These are phyloP conservation scores for Ettlia oleoabundans DNA, from an alignment of 139 green algal genomes.

Conservation along the genomic window DNA sequence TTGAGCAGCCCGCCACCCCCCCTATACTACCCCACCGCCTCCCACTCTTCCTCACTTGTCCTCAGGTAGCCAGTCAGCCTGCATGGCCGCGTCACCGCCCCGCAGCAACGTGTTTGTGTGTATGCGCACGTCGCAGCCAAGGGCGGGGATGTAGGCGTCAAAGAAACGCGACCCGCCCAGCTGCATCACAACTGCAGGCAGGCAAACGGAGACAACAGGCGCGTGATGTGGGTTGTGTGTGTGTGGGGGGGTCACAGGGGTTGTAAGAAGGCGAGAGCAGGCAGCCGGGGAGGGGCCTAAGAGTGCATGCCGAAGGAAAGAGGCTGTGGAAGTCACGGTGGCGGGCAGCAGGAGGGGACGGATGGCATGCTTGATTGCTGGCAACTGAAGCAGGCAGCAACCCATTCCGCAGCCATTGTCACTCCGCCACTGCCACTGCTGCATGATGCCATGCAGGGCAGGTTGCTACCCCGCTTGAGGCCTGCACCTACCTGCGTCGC, in stretches of 20 bases:
- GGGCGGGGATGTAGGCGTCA: slow-evolving; percentile 75
- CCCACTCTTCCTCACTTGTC: neutral
- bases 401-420: too few relatives aligned
- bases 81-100: slow-evolving; percentile 14
- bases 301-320: too few relatives aligned
- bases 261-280: neutral
- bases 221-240: too few relatives aligned
- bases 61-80: slow-evolving; percentile 13
- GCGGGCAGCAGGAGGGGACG: too few relatives aligned
- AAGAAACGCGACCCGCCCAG: slow-evolving; percentile 80
- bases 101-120: slow-evolving; percentile 44
- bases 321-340: too few relatives aligned
- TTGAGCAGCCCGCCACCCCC: neutral
- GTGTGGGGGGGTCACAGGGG: neutral
- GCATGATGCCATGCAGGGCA: neutral
- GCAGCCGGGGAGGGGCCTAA: neutral
- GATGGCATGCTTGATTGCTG: too few relatives aligned
- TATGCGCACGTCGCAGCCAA: slow-evolving; percentile 72
- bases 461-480: too few relatives aligned
- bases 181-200: slow-evolving; percentile 56
- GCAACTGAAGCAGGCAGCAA: too few relatives aligned
- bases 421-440: too few relatives aligned
- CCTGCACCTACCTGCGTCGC: slow-evolving; percentile 36
- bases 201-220: neutral
- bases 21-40: neutral